A percentile compares a stretch with the other conserved stretches of the same genome.
Evolutionary conservation across 2,329 filamentous ascomycete species (phyloP).

Genomic region (Acrocalymma vagum): DNA sequence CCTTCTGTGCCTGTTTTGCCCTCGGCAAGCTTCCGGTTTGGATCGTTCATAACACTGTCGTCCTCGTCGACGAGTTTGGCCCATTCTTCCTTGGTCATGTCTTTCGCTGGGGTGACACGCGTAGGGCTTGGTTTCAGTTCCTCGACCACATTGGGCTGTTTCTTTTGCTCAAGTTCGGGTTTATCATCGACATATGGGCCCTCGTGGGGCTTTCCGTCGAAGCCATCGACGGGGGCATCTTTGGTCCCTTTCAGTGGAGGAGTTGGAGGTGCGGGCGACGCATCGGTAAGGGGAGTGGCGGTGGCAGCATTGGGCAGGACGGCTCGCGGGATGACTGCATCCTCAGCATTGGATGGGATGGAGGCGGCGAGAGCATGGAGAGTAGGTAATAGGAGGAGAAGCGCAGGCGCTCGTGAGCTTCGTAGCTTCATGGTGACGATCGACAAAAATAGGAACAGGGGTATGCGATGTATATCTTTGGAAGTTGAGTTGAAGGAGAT

Average conservation of each 20-base stretch:
- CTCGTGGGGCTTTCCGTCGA: conserved; percentile 91
- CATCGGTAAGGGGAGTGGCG: conserved; percentile 27
- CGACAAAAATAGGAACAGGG: conserved; percentile 15
- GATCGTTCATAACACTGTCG: conserved; percentile 93
- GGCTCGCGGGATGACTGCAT: conserved; percentile 38
- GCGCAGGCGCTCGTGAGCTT: conserved; percentile 57
- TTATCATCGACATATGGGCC: conserved; percentile 77
- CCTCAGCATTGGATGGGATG: conserved; percentile 45
- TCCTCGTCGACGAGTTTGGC: conserved; percentile 59
- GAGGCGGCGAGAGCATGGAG: conserved; percentile 64
- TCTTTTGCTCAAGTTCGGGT: conserved; percentile 38
- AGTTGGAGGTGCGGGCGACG: conserved; percentile 29
- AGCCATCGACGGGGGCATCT: conserved; percentile 89
- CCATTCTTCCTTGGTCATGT: conserved; percentile 43
- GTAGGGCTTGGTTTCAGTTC: conserved; percentile 47
- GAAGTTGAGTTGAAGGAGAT: conserved; percentile 1
- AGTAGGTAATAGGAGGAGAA: conserved; percentile 66
- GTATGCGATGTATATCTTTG: too few relatives aligned
- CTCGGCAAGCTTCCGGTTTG: conserved; percentile 76
- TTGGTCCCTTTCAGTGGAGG: conserved; percentile 65
- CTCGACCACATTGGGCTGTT: conserved; percentile 42
- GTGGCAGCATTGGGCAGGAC: conserved; percentile 32
- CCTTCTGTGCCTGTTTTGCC: conserved; percentile 90
- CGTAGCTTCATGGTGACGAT: conserved; percentile 65
- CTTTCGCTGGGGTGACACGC: conserved; percentile 26